phyloP scores from a whole-genome alignment of 305 asterid genomes.

The Fraxinus nigra region DNA sequence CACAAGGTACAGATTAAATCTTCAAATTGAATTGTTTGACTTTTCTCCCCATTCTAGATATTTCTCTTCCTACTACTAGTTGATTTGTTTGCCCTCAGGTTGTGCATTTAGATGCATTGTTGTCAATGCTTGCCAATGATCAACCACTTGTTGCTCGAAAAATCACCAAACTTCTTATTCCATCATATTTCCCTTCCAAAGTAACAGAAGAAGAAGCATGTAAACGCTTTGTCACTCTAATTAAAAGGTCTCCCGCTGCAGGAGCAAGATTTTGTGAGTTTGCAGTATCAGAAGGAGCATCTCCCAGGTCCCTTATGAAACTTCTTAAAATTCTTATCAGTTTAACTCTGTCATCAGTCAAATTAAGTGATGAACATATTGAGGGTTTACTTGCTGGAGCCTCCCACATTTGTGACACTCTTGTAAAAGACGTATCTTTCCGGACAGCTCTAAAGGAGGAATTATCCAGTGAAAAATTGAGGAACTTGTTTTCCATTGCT shows the following conservation, averaged over 20 bases:
- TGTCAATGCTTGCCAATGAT: conserved; percentile 71
- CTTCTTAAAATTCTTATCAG: conserved; percentile 58
- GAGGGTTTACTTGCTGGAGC: conserved; percentile 73
- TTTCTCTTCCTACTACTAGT: conserved; percentile 18
- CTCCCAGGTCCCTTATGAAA: conserved; percentile 55
- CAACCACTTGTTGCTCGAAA: conserved; percentile 71
- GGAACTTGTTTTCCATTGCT: conserved; percentile 68
- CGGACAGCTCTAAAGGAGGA: conserved; percentile 52
- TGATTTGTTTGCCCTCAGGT: conserved; percentile 56
- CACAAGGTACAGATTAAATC: conserved; percentile 62
- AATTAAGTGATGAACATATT: conserved; percentile 48
- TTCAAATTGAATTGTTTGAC: conserved; percentile 9
- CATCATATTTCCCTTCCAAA: conserved; percentile 81
- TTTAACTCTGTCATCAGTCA: conserved; percentile 45
- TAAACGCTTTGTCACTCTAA: conserved; percentile 71
- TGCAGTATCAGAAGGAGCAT: conserved; percentile 71
- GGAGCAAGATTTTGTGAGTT: conserved; percentile 95
- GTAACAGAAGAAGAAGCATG: conserved; percentile 81
- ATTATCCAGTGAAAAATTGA: conserved; percentile 56
- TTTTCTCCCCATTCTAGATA: conserved; percentile 9
- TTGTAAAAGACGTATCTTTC: conserved; percentile 53
- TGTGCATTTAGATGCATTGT: conserved; percentile 55
- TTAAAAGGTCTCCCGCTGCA: conserved; percentile 78
- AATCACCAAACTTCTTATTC: conserved; percentile 86
- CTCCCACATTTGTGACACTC: conserved; percentile 62